These are phyloP conservation scores for Arthrinium puccinioides DNA, from an alignment of 2,329 filamentous ascomycete genomes.

Conservation along the genomic window DNA sequence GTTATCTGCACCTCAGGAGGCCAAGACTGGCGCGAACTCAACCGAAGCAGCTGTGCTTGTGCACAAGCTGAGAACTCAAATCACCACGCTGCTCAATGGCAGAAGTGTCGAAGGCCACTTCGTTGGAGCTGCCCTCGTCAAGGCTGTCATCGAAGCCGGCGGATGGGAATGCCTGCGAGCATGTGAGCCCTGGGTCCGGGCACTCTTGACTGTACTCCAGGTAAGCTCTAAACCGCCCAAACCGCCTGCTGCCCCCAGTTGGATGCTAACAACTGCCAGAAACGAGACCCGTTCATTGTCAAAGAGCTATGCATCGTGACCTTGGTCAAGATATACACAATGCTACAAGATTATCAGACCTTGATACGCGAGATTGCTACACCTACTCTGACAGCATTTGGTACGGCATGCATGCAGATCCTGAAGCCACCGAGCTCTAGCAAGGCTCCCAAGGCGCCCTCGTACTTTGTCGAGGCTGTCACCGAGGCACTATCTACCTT, in stretches of 20 bases:
- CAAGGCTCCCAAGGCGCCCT: conserved; percentile 31
- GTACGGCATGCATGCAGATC: conserved; percentile 65
- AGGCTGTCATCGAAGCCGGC: conserved; percentile 73
- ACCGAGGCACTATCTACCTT: conserved; percentile 66
- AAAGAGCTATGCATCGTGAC: conserved; percentile 73
- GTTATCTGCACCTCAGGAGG: conserved; percentile 56
- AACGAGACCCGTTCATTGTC: conserved; percentile 66
- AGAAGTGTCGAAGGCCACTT: conserved; percentile 69
- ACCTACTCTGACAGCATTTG: conserved; percentile 67
- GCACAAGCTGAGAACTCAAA: conserved; percentile 73
- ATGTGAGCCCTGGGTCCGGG: conserved; percentile 67
- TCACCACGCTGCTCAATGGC: conserved; percentile 72
- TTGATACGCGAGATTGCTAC: conserved; percentile 83
- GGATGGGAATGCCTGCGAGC: conserved; percentile 75
- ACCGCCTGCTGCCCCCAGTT: not conserved
- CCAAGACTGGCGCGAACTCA: conserved; percentile 50
- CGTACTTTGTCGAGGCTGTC: conserved; percentile 55
- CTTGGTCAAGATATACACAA: conserved; percentile 74
- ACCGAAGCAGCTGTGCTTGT: conserved; percentile 64
- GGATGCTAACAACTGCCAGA: conserved; percentile 36
- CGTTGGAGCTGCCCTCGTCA: conserved; percentile 69
- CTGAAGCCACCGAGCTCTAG: conserved; percentile 36
- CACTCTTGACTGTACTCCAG: conserved; percentile 67
- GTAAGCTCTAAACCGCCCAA: conserved; percentile 31
- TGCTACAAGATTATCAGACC: conserved; percentile 76